A percentile compares a stretch with the other conserved stretches of the same genome.
phyloP scores from a whole-genome alignment of 345 rosid genomes.

The Pistacia integerrima region DNA sequence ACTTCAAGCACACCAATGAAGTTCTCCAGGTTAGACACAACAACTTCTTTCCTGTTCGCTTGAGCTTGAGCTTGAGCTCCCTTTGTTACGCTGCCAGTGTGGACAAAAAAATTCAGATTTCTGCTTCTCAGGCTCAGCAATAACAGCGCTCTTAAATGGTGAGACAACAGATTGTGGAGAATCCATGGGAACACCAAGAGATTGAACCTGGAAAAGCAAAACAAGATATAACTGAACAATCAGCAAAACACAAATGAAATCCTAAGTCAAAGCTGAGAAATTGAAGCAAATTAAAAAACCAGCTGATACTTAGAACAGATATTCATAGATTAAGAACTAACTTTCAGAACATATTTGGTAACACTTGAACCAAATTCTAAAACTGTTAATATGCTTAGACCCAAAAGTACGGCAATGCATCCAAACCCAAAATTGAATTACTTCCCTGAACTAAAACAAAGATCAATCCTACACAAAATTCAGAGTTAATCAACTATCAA shows the following conservation, averaged over 20 bases:
- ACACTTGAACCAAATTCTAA: neutral
- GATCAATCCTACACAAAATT: neutral
- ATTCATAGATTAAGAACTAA: constrained; percentile 3
- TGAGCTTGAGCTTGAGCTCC: constrained; percentile 34
- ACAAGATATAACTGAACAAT: constrained; percentile 18
- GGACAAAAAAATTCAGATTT: constrained; percentile 45
- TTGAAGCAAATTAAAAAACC: constrained; percentile 8
- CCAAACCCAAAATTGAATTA: constrained; percentile 8
- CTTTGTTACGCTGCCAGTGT: constrained; percentile 37
- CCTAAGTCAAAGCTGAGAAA: constrained; percentile 1
- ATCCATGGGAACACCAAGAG: constrained; percentile 55
- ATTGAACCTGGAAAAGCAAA: constrained; percentile 37
- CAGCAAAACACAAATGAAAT: constrained; percentile 12
- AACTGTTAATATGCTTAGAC: neutral
- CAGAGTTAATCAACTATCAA: neutral
- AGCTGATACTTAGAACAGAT: neutral
- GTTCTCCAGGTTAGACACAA: constrained; percentile 35
- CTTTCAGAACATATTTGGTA: neutral
- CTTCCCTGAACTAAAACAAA: constrained; percentile 12
- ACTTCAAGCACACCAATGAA: constrained; percentile 73
- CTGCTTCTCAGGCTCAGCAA: constrained; percentile 60
- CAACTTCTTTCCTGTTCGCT: constrained; percentile 38
- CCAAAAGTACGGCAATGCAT: neutral
- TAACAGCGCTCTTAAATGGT: constrained; percentile 61
- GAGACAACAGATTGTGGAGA: constrained; percentile 98